Evolutionary conservation across 2,329 filamentous ascomycete genomes (phyloP).

Genomic region (Eutypella sp.): DNA sequence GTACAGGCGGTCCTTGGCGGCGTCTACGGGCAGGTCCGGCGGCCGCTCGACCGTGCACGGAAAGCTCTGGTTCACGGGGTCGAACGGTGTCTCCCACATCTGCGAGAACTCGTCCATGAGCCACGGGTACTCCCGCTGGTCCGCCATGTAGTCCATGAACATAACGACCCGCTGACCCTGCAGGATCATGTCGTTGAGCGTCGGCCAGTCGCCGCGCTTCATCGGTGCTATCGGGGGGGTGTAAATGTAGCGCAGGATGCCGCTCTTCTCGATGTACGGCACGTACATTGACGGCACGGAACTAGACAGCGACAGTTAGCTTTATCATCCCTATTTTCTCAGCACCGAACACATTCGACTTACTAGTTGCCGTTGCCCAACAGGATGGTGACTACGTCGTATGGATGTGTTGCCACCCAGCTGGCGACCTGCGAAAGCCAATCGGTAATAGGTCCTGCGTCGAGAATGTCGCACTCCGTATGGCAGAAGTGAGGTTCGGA

Average conservation of each 20-base stretch:
- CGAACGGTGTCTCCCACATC: slow-evolving; percentile 88
- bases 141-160: slow-evolving; percentile 80
- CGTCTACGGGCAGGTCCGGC: slow-evolving; percentile 51
- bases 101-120: slow-evolving; percentile 83
- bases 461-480: slow-evolving; percentile 73
- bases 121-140: slow-evolving; percentile 75
- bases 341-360: slow-evolving; percentile 3
- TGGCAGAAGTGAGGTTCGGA: slow-evolving; percentile 72
- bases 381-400: slow-evolving; percentile 82
- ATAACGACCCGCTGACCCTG: slow-evolving; percentile 66
- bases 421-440: slow-evolving; percentile 64
- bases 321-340: neutral
- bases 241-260: slow-evolving; percentile 70
- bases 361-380: slow-evolving; percentile 76
- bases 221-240: slow-evolving; percentile 67
- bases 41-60: slow-evolving; percentile 77
- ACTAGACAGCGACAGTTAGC: slow-evolving; percentile 13
- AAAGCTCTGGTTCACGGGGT: slow-evolving; percentile 59
- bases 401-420: slow-evolving; percentile 75
- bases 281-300: slow-evolving; percentile 60
- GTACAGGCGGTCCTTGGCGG: slow-evolving; percentile 62
- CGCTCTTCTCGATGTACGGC: slow-evolving; percentile 63
- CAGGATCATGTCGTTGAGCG: slow-evolving; percentile 71
- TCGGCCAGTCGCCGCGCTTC: slow-evolving; percentile 75
- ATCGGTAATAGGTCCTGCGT: slow-evolving; percentile 70